Evolutionary conservation across 768 basidiomycete genomes (phyloP).

Genomic region (Candolleomyces efflorescens): DNA sequence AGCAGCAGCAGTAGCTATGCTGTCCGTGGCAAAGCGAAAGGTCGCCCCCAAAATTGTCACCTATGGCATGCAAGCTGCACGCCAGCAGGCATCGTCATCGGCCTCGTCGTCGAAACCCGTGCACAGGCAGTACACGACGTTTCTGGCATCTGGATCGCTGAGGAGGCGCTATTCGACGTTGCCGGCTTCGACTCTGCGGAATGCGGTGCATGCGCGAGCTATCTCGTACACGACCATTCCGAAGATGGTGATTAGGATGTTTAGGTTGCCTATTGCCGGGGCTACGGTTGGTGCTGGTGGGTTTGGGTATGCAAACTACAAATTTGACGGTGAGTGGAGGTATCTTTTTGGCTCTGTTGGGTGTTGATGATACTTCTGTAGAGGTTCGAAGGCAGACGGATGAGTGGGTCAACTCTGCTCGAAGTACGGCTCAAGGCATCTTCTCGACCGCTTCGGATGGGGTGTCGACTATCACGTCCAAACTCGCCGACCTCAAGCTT

Average conservation of each 20-base stretch:
- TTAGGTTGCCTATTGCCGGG: constrained; percentile 84
- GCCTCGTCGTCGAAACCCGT: constrained; percentile 31
- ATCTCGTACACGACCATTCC: constrained; percentile 88
- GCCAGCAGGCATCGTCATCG: constrained; percentile 22
- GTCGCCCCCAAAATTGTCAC: constrained; percentile 43
- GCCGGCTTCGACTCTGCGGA: constrained; percentile 45
- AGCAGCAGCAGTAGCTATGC: constrained; percentile 29
- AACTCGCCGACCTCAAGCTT: constrained; percentile 57
- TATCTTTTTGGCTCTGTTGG: too few species aligned
- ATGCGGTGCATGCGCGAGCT: constrained; percentile 60
- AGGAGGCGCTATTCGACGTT: constrained; percentile 45
- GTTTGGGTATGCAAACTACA: constrained; percentile 93
- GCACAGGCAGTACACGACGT: constrained; percentile 56
- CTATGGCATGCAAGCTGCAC: constrained; percentile 42
- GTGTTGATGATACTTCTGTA: constrained; percentile 21
- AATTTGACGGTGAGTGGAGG: constrained; percentile 75
- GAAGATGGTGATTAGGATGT: constrained; percentile 82
- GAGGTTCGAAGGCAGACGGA: constrained; percentile 69
- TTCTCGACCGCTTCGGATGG: constrained; percentile 71
- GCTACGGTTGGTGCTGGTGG: constrained; percentile 89
- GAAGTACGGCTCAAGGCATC: constrained; percentile 66
- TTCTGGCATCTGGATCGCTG: constrained; percentile 50
- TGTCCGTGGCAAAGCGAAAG: constrained; percentile 38
- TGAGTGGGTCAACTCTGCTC: constrained; percentile 60
- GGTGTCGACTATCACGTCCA: constrained; percentile 54